Percentiles rank a stretch among this genome's conserved stretches.
Conservation (phyloP, 2,329 filamentous ascomycete species). For the Verticillium nubilum region DNA sequence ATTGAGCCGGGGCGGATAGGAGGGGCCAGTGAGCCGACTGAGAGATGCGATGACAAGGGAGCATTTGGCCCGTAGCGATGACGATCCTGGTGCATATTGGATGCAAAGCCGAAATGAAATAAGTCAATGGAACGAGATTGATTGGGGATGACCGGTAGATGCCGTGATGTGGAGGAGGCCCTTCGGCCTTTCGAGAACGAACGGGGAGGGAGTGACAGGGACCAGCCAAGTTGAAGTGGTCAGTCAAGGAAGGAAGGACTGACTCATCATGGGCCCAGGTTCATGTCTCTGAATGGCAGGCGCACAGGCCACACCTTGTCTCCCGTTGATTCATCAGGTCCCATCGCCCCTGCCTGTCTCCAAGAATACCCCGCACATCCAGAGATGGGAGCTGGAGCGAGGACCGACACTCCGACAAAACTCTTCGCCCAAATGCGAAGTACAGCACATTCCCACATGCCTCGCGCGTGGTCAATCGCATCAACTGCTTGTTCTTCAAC, state of each 20-base stretch:
- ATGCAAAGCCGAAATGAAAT: not conserved
- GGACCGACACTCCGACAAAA: not conserved
- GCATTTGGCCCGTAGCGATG: not conserved
- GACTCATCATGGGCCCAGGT: no score
- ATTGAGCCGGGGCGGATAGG: not conserved
- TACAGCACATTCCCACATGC: not conserved
- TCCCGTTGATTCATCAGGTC: not conserved
- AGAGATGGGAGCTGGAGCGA: not conserved
- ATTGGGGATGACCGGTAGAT: not conserved
- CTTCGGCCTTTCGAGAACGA: no score
- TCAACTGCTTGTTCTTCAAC: not conserved
- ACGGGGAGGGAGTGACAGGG: no score
- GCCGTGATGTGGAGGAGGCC: no score
- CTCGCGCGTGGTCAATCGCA: not conserved
- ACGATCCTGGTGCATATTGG: not conserved
- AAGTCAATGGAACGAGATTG: not conserved
- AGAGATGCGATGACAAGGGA: not conserved
- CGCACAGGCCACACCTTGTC: no score
- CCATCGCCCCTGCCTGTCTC: no score
- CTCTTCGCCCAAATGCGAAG: not conserved
- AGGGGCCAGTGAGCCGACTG: not conserved
- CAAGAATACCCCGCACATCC: not conserved
- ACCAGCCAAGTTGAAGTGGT: no score
- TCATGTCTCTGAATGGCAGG: no score
- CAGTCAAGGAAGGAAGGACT: no score